Base-by-base conservation (phyloP, 371 early-diverging fungal species). In the Circinella minor region DNA sequence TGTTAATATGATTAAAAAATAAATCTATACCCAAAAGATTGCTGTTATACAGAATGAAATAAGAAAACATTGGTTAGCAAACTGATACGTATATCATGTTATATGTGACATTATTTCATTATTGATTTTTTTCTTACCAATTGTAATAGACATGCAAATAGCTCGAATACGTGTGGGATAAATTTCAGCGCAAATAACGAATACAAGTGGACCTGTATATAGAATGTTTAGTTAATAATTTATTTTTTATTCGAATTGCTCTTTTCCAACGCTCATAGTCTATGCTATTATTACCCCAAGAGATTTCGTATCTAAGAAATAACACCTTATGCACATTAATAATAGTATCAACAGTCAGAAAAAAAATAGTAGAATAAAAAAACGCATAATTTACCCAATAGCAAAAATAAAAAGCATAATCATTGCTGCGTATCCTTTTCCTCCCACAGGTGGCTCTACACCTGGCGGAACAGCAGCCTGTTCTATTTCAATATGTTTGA, bases 161-260 rank as follows among this genome's bases (percentile, higher is more conserved):
- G 82, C 82, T 61, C 75, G 75, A 55, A 72, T 72, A 15, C 73
- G 73, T 17, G 75, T 81, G n/a, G 84, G 80, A 61, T 75, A 90
- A 66, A 91, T 89, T 74, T 91, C 92, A 49, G 89, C 84, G 72
- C 90, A 89, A 66, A 88, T 85, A 64, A 87, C 84, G 89, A 91
- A 90, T n/a, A 86, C 87, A 61, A 89, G 77, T 46, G 91, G 72
- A 18, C 70, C 64, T 14, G 38, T 49, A 5, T n/a, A 47, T 27
- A 51, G 15, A 17, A 1, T 13, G 51, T 14, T 10, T 27, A 2
- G 27, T 57, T 57, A 10, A 5, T 18, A 18, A 13, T 34, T 18
- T 4, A n/a, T 20, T 4, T 8, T 10, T 55, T 55, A 20, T 4
- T 55, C 1, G 47, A 47, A 15, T 11, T 47, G 47, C 47, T 47